Conservation (phyloP, 2,329 filamentous ascomycete species). For the Cladosporium sp. region DNA sequence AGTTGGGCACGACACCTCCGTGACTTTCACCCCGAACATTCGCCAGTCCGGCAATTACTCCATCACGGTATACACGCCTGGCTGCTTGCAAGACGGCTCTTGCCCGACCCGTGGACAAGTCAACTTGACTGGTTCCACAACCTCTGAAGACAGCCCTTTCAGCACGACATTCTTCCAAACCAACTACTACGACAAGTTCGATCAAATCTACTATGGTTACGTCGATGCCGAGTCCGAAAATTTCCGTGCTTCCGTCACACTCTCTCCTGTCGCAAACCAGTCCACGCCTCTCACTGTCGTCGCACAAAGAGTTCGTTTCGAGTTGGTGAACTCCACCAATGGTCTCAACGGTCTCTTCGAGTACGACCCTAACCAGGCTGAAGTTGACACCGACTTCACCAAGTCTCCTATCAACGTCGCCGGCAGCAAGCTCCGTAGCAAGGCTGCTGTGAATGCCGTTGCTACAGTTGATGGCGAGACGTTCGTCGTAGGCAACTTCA, state of each 20-base stretch:
- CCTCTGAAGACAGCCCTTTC: conserved; percentile 51
- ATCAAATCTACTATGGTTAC: conserved; percentile 83
- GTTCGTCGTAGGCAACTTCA: conserved; percentile 85
- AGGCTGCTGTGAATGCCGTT: conserved; percentile 72
- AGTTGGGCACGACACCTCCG: conserved; percentile 60
- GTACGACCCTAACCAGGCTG: conserved; percentile 68
- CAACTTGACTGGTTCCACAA: conserved; percentile 74
- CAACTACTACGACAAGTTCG: conserved; percentile 96
- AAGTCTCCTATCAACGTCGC: conserved; percentile 76
- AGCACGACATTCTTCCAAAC: conserved; percentile 77
- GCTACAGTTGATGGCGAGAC: conserved; percentile 63
- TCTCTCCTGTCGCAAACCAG: conserved; percentile 70
- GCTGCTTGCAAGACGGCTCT: conserved; percentile 77
- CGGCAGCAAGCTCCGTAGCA: conserved; percentile 66
- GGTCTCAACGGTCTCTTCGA: conserved; percentile 90
- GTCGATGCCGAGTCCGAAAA: conserved; percentile 72
- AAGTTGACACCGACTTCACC: conserved; percentile 65
- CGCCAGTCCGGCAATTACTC: conserved; percentile 89
- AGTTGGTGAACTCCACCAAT: conserved; percentile 70
- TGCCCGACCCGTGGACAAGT: conserved; percentile 78
- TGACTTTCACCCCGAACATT: conserved; percentile 83
- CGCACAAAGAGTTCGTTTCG: conserved; percentile 85
- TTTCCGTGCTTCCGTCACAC: conserved; percentile 79
- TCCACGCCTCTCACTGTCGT: conserved; percentile 72
- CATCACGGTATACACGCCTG: conserved; percentile 88